phyloP scores from a whole-genome alignment of 148 eudicot species.

The Rhododendron williamsianum region DNA sequence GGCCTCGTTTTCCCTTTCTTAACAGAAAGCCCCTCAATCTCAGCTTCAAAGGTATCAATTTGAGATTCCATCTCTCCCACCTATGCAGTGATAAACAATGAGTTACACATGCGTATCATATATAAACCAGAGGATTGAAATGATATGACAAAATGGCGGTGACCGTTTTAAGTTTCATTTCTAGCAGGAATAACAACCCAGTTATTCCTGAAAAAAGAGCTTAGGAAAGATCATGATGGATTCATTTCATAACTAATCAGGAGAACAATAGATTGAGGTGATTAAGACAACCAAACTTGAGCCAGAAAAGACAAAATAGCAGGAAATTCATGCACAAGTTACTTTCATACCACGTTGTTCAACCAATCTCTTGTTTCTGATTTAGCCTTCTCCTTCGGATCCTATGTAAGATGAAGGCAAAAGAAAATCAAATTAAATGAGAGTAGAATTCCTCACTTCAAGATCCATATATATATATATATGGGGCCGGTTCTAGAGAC shows the following conservation, averaged over 20 bases:
- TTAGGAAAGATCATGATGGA: not conserved
- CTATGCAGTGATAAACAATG: conserved; percentile 34
- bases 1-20: conserved; percentile 97
- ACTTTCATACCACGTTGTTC: conserved; percentile 77
- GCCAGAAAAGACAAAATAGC: not conserved
- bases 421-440: not conserved
- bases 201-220: not conserved
- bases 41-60: conserved; percentile 97
- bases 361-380: conserved; percentile 99
- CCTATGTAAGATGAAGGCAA: conserved; percentile 37
- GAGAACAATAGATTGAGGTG: not conserved
- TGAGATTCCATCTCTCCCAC: conserved; percentile 91
- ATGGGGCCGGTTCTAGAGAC: no score
- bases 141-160: not conserved
- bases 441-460: not conserved
- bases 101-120: not conserved
- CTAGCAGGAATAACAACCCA: not conserved
- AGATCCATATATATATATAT: not conserved
- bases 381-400: conserved; percentile 97
- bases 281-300: not conserved
- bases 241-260: not conserved
- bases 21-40: conserved; percentile 87
- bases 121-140: not conserved
- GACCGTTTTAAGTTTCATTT: not conserved
- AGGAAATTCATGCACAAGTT: not conserved